Evolutionary conservation across 306 rosid genomes (phyloP).

Genomic region (Castanospermum australe): DNA sequence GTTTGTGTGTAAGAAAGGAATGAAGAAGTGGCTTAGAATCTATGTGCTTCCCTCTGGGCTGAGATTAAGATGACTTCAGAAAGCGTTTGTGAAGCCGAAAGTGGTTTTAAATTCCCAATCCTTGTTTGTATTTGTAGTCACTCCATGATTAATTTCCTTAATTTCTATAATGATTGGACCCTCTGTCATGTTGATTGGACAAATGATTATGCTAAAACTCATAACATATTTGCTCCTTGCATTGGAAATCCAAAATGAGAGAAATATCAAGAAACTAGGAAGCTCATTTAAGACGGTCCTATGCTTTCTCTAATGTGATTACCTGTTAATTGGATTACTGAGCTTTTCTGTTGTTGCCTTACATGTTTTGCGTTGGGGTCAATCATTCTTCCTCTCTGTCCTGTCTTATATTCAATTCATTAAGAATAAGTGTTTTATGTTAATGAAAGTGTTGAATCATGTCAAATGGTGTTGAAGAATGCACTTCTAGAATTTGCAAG

Average conservation of each 20-base stretch:
- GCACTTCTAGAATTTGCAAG: slow-evolving; percentile 64
- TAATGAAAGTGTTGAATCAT: slow-evolving; percentile 1
- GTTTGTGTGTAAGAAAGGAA: neutral
- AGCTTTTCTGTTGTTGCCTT: neutral
- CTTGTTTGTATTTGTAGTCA: neutral
- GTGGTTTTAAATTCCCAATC: neutral
- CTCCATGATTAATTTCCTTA: no score
- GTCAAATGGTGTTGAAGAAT: slow-evolving; percentile 40
- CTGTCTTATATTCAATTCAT: neutral
- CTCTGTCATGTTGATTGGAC: neutral
- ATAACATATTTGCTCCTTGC: neutral
- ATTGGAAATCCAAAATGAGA: neutral
- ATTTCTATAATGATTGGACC: neutral
- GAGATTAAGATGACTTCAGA: no score
- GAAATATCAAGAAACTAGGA: neutral
- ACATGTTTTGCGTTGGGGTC: neutral
- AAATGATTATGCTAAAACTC: neutral
- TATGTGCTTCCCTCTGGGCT: neutral
- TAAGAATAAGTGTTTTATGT: neutral
- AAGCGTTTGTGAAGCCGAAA: neutral
- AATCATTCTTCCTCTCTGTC: neutral
- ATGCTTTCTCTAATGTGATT: neutral
- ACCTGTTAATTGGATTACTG: neutral
- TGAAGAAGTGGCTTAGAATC: no score
- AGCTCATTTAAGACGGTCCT: neutral